Evolutionary conservation across 352 stramenopile genomes (phyloP).

Genomic region (Phytophthora multivora): DNA sequence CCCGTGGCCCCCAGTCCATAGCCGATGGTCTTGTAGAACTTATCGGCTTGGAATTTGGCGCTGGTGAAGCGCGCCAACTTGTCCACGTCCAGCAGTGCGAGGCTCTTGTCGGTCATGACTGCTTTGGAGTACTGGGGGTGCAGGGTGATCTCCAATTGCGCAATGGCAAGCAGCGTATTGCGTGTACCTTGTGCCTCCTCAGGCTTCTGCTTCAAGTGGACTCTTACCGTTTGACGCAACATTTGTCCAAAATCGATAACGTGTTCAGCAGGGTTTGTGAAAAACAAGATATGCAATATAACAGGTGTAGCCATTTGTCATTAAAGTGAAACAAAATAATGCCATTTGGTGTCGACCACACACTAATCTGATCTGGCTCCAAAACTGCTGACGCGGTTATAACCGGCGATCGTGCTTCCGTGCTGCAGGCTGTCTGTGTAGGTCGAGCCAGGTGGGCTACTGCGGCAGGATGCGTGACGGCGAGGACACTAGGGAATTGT

Average conservation of each 20-base stretch:
- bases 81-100: conserved; percentile 56
- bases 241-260: conserved; percentile 15
- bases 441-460: conserved; percentile 1
- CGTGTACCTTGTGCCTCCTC: conserved; percentile 2
- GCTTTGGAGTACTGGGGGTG: background rate
- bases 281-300: background rate
- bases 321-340: no score
- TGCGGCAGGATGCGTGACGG: conserved; percentile 16
- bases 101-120: conserved; percentile 23
- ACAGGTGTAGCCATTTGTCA: background rate
- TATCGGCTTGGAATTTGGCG: conserved; percentile 69
- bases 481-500: conserved; percentile 20
- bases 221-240: conserved; percentile 15
- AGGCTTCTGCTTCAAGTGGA: conserved; percentile 11
- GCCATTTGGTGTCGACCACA: no score
- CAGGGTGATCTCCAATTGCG: conserved; percentile 6
- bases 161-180: conserved; percentile 11
- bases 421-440: background rate
- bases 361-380: conserved; percentile 8
- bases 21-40: conserved; percentile 85
- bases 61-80: conserved; percentile 74
- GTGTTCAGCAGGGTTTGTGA: background rate
- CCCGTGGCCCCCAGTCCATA: conserved; percentile 65
- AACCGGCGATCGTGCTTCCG: background rate
- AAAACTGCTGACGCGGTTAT: background rate